Evolutionary conservation across 179 eudicot species (phyloP).

Genomic region (Amaranthus tricolor): DNA sequence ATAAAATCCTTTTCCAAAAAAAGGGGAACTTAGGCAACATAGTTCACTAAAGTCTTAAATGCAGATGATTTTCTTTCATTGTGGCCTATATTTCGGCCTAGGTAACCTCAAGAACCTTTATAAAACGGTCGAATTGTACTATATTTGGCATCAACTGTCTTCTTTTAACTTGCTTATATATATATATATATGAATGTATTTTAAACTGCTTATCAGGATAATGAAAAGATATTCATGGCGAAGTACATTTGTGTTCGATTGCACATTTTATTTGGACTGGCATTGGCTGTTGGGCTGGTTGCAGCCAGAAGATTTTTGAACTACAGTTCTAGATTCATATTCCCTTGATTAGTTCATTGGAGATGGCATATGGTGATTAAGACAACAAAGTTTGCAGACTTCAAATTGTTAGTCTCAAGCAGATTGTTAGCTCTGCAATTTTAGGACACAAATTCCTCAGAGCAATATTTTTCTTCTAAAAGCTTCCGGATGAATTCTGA

Average conservation of each 20-base stretch:
- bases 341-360: slow-evolving; percentile 9
- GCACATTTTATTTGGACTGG: slow-evolving; percentile 69
- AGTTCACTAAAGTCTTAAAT: no score
- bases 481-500: background rate
- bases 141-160: no score
- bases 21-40: no score
- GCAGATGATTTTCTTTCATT: no score
- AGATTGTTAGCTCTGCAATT: background rate
- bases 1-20: no score
- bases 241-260: slow-evolving; percentile 87
- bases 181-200: background rate
- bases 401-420: background rate
- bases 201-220: slow-evolving; percentile 52
- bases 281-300: slow-evolving; percentile 74
- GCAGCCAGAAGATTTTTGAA: slow-evolving; percentile 44
- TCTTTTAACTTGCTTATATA: slow-evolving; percentile 6
- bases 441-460: background rate
- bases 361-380: background rate
- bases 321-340: slow-evolving; percentile 16
- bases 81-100: no score
- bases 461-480: background rate
- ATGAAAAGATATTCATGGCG: slow-evolving; percentile 77
- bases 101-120: no score
- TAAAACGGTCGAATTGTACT: no score
- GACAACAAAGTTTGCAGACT: background rate